A percentile compares a stretch with the other conserved stretches of the same genome.
Conservation (phyloP, 2,329 filamentous ascomycete species). For the Phaeomoniella chlamydospora region DNA sequence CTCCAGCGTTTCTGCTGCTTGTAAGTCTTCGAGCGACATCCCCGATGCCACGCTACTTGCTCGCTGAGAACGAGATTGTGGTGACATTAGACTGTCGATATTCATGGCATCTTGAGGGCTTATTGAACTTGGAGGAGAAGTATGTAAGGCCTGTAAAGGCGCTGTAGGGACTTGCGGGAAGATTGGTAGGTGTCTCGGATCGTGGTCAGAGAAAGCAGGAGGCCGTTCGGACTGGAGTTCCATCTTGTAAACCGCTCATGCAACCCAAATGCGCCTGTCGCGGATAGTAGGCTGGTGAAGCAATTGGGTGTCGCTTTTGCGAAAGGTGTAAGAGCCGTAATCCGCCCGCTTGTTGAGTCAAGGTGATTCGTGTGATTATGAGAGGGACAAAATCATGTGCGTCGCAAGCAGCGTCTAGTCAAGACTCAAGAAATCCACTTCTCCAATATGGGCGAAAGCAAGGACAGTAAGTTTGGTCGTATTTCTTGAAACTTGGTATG, state of each 20-base stretch:
- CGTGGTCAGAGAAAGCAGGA: not conserved
- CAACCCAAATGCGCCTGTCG: too few species aligned
- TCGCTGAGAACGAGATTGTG: not conserved
- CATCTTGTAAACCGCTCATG: not conserved
- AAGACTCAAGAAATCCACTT: too few species aligned
- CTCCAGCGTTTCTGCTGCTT: constrained; percentile 60
- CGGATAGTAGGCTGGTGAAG: too few species aligned
- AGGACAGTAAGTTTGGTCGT: too few species aligned
- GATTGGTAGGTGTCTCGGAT: not conserved
- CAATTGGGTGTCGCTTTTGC: too few species aligned
- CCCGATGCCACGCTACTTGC: constrained; percentile 16
- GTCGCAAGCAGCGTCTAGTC: too few species aligned
- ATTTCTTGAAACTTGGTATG: too few species aligned
- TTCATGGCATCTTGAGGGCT: not conserved
- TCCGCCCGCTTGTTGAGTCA: too few species aligned
- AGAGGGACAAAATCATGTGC: too few species aligned
- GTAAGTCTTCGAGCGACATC: constrained; percentile 27
- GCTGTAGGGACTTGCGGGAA: not conserved
- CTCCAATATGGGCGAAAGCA: too few species aligned
- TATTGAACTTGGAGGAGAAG: not conserved
- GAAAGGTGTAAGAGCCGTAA: too few species aligned
- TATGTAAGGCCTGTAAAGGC: not conserved
- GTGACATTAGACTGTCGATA: not conserved
- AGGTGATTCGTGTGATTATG: too few species aligned
- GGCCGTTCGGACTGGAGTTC: not conserved